phyloP scores from a whole-genome alignment of 78 protist species.

The Pigoraptor vietnamica region DNA sequence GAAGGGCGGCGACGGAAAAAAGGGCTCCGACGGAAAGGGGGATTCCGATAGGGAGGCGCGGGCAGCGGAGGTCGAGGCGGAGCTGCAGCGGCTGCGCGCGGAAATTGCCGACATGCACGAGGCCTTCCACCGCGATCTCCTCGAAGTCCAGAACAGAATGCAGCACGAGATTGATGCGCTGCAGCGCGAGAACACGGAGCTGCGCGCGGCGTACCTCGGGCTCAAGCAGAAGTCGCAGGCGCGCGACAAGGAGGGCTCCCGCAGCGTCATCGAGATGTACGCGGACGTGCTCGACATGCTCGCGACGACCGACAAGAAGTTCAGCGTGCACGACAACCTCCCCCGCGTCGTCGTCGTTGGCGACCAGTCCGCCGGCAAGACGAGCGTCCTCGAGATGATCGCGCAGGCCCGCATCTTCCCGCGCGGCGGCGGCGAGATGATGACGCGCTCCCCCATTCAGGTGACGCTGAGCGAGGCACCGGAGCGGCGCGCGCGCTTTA shows the following conservation, averaged over 20 bases:
- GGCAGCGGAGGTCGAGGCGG: not conserved
- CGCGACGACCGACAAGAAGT: not conserved
- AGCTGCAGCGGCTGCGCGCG: not conserved
- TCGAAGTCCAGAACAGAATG: not conserved
- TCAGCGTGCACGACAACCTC: conserved; percentile 8
- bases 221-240: not conserved
- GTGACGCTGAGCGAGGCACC: conserved; percentile 29
- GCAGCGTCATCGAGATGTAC: conserved; percentile 24
- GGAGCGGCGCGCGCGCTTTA: conserved; percentile 3
- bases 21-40: not conserved
- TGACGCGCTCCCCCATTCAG: conserved; percentile 38
- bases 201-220: not conserved
- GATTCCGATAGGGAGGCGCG: too few species aligned
- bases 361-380: conserved; percentile 43
- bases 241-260: not conserved
- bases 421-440: conserved; percentile 45
- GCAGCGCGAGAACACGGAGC: not conserved
- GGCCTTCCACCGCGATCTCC: not conserved
- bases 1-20: not conserved
- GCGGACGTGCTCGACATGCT: conserved; percentile 16
- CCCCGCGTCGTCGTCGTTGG: conserved; percentile 40
- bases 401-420: conserved; percentile 32
- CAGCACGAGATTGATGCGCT: not conserved
- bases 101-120: not conserved
- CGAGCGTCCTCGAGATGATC: conserved; percentile 36